Base-by-base conservation (phyloP, 768 basidiomycete genomes). In the Asterophora parasitica region DNA sequence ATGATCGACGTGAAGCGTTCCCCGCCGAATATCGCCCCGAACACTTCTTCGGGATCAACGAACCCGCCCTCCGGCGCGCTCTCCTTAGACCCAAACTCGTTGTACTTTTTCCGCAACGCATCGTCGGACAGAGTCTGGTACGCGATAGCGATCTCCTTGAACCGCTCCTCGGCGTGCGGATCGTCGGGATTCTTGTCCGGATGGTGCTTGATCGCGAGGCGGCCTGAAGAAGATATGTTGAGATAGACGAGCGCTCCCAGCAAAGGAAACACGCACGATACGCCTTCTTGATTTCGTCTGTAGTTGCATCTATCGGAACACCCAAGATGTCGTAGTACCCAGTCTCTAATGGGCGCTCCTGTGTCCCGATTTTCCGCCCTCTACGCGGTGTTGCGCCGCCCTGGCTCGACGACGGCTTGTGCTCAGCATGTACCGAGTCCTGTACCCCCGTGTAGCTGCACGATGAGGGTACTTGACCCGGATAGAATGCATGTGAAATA, bases 121-220 rank as follows among this genome's bases (percentile, higher is more conserved):
- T 82, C 78, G 53, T 93, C 90, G 1, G 88, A 90, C 5, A 93
- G 78, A 0, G 88, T 90, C 61, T 91, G 88, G 61, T 87, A 91
- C 2, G 92, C 92, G 42, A 92, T 88, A 0, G 92, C 89, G 52
- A 95, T 92, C 53, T 86, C 78, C 60, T 92, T 92, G 74, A 92
- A 92, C n/a, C 81, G 78, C 51, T 90, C 90, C 58, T 88, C 90
- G 0, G 92, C 90, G 19, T 74, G 65, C 0, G 89, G 91, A 64
- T 93, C 91, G 58, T 87, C 82, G 0, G 81, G 89, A 61, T 94
- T 92, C 74, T 93, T 93, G 76, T 93, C 91, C 0, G 91, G 91
- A 63, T 92, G 91, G 58, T 85, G 82, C 65, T 92, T 92, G 67
- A 95, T 92, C 2, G 92, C 92, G 42, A 91, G 74, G 5, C 85